These are phyloP conservation scores for Ophiostoma australiae DNA, from an alignment of 2,329 filamentous ascomycete species.

Conservation along the genomic window DNA sequence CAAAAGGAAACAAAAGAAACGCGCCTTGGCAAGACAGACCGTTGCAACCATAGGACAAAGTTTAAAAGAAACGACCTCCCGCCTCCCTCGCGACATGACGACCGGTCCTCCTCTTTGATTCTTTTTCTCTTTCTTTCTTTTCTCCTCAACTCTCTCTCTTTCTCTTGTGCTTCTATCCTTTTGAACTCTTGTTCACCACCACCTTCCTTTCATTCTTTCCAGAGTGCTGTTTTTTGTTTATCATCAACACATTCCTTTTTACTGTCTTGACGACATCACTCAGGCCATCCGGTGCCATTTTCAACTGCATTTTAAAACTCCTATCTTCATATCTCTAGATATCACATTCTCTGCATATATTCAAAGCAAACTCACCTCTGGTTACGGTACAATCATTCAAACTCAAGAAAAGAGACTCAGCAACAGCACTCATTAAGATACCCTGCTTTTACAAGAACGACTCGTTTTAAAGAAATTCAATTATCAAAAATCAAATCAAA, in stretches of 20 bases:
- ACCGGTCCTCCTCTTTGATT: background rate
- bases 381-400: slow-evolving; percentile 10
- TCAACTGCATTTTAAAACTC: background rate
- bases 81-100: background rate
- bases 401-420: background rate
- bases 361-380: slow-evolving; percentile 7
- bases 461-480: background rate
- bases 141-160: background rate
- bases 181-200: slow-evolving; percentile 1
- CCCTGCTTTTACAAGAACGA: background rate
- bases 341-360: slow-evolving; percentile 9
- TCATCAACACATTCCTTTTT: slow-evolving; percentile 12
- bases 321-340: background rate
- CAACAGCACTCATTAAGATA: slow-evolving; percentile 1
- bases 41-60: background rate
- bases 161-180: background rate
- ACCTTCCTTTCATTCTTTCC: slow-evolving; percentile 7
- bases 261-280: slow-evolving; percentile 14
- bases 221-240: background rate
- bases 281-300: slow-evolving; percentile 14
- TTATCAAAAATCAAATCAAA: background rate
- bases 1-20: background rate
- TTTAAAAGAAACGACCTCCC: slow-evolving; percentile 14
- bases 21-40: slow-evolving; percentile 6
- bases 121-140: background rate